These are phyloP conservation scores for Botrytis pseudocinerea DNA, from an alignment of 2,329 filamentous ascomycete genomes.

Conservation along the genomic window DNA sequence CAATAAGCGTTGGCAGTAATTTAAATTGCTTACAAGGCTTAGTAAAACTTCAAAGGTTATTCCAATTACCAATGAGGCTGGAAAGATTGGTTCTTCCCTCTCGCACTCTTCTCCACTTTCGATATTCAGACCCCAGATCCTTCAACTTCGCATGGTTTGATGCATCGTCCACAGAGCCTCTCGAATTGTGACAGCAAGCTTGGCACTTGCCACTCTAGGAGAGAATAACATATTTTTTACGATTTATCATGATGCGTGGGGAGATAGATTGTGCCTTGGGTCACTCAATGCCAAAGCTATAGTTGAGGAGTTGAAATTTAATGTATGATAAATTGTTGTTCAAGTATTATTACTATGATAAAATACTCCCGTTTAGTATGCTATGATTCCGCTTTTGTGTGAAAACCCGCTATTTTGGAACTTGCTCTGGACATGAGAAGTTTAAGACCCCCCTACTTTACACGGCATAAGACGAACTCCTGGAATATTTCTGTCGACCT, in stretches of 20 bases:
- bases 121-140: neutral
- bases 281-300: slow-evolving; percentile 5
- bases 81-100: neutral
- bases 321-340: neutral
- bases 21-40: neutral
- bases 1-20: neutral
- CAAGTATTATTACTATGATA: neutral
- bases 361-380: neutral
- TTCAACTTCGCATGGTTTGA: neutral
- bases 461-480: neutral
- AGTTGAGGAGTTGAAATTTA: neutral
- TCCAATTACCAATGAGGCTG: neutral
- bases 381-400: too few species aligned
- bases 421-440: neutral
- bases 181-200: neutral
- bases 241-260: neutral
- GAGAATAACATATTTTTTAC: neutral
- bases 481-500: neutral
- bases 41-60: neutral
- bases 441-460: neutral
- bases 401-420: neutral
- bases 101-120: neutral
- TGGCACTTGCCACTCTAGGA: neutral
- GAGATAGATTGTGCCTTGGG: neutral
- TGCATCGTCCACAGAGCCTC: neutral